phyloP scores from a whole-genome alignment of 2,329 filamentous ascomycete species.

The Cladosporium colombiae region DNA sequence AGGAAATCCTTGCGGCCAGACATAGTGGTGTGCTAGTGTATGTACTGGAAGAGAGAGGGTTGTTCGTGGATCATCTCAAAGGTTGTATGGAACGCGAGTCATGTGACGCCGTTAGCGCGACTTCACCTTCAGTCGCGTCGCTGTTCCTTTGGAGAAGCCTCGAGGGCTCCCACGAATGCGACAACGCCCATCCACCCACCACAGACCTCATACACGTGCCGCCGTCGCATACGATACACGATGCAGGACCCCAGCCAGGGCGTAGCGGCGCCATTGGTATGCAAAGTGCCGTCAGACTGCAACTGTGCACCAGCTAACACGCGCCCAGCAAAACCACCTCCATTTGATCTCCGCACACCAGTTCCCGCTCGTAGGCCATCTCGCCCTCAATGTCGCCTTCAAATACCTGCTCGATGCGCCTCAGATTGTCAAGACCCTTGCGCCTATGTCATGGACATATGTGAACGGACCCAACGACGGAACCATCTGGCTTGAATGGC shows the following conservation, averaged over 20 bases:
- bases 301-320: slow-evolving; percentile 19
- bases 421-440: slow-evolving; percentile 78
- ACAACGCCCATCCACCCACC: background rate
- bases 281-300: slow-evolving; percentile 18
- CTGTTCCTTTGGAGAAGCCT: background rate
- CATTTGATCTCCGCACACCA: slow-evolving; percentile 83
- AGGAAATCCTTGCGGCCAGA: slow-evolving; percentile 79
- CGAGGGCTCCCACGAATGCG: slow-evolving; percentile 4
- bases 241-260: slow-evolving; percentile 52
- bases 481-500: slow-evolving; percentile 83
- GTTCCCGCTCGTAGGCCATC: slow-evolving; percentile 71
- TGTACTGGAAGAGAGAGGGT: background rate
- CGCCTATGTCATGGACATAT: slow-evolving; percentile 92
- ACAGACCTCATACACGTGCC: background rate
- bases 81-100: slow-evolving; percentile 10
- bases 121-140: background rate
- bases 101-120: slow-evolving; percentile 6
- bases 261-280: slow-evolving; percentile 48
- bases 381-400: slow-evolving; percentile 75
- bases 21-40: slow-evolving; percentile 45
- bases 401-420: slow-evolving; percentile 82
- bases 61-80: background rate
- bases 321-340: slow-evolving; percentile 74
- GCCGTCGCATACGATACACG: background rate
- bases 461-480: slow-evolving; percentile 80